Percentiles rank a stretch among this genome's conserved stretches.
These are phyloP conservation scores for Miamiensis avidus DNA, from an alignment of 169 alveolate species.

Conservation along the genomic window DNA sequence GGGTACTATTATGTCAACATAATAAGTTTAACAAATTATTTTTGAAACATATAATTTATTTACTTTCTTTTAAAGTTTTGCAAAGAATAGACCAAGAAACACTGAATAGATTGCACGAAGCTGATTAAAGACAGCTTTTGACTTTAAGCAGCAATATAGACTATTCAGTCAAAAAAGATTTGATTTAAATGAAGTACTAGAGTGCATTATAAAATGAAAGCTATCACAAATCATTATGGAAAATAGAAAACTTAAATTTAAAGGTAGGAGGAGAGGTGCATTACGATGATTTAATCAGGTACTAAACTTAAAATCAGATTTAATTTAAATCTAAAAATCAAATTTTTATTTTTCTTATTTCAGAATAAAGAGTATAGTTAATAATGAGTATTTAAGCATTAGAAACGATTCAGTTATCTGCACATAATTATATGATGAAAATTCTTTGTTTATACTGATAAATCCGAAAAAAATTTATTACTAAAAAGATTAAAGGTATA, in stretches of 20 bases:
- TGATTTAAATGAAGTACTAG: not conserved
- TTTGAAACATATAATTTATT: too few species aligned
- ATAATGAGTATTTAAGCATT: not conserved
- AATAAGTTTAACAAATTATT: too few species aligned
- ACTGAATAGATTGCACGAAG: not conserved
- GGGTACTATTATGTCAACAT: not conserved
- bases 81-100: not conserved
- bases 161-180: not conserved
- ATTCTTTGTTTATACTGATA: not conserved
- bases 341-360: too few species aligned
- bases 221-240: not conserved
- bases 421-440: not conserved
- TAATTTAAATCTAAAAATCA: too few species aligned
- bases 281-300: not conserved
- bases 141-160: not conserved
- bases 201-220: not conserved
- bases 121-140: too few species aligned
- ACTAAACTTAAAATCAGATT: too few species aligned
- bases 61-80: not conserved
- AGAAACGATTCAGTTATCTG: too few species aligned
- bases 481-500: not conserved
- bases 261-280: not conserved
- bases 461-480: not conserved
- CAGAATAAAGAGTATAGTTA: too few species aligned
- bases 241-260: not conserved